Evolutionary conservation across 176 grass and related monocot genomes (phyloP), one percentile per base, ranked within the genome.

Genomic region (Aegilops sharonensis): DNA sequence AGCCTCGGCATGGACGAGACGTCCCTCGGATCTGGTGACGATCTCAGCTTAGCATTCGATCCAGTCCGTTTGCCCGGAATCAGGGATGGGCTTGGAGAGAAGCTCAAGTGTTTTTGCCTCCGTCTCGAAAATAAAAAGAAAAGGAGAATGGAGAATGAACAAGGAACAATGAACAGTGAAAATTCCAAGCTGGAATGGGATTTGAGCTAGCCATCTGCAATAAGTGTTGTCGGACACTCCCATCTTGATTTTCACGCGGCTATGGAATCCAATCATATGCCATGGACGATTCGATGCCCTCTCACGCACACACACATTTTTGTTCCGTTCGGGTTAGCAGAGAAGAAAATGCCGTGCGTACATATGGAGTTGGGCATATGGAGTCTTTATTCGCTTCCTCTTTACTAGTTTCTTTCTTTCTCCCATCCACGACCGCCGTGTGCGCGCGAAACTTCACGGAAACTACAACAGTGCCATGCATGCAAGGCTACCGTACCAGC

Each of bases 381-480:
- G 25, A 6, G 8, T 15, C 72, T 76, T 76, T 18, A 21, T 64
- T 37, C 61, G 1, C 1, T 35, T 30, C 1, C 6, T 31, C 17
- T 36, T 15, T 10, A 25, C 25, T 25, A 25, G 25, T 25, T 25
- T 6, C 14, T 21, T 86, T 6, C 14, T 32, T 45, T 5, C 8
- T 25, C 11, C 40, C 15, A 21, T 20, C 42, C 2, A 3, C 29
- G 5, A 29, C 12, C 35, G 77, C 6, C 15, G 9, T 25, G 0
- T 1, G 56, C 5, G 32, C 34, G 20, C 23, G 81, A 84, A 80
- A 63, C 76, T 84, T 89, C 42, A 57, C 81, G 29, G 67, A 72
- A 72, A 72, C 42, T n/a, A 40, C 66, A 57, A 23, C 86, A 27
- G 47, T 35, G 67, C 66, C 66, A 48, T 20, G 67, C 64, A 11